Conservation (phyloP, 495 filamentous ascomycete genomes). For the Penicillium crystallinum region DNA sequence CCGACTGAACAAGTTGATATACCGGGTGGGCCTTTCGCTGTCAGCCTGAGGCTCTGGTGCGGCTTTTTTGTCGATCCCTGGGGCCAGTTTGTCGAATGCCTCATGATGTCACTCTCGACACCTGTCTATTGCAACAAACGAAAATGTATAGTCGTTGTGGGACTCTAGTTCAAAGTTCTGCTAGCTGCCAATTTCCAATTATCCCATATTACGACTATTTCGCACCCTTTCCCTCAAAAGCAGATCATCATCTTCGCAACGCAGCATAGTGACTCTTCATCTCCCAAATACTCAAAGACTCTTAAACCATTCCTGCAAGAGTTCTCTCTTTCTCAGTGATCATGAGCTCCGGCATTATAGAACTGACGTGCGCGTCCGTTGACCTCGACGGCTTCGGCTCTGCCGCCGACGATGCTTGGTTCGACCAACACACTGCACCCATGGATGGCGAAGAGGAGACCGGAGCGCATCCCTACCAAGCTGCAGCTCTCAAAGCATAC, state of each 20-base stretch:
- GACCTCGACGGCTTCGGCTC: conserved; percentile 7
- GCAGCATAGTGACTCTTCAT: conserved; percentile 1
- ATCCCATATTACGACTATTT: not conserved
- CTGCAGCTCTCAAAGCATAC: conserved; percentile 7
- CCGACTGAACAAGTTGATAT: no score
- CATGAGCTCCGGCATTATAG: conserved; percentile 1
- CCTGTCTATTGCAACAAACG: not conserved
- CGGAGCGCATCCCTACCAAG: conserved; percentile 3
- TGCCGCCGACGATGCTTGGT: conserved; percentile 1
- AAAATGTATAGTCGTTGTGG: not conserved
- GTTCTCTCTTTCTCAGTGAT: not conserved
- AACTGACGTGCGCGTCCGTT: conserved; percentile 1
- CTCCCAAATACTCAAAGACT: not conserved
- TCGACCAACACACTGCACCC: conserved; percentile 6
- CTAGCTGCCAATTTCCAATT: not conserved
- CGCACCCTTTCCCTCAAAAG: conserved; percentile 4
- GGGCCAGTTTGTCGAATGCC: no score
- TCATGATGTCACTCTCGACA: conserved; percentile 4
- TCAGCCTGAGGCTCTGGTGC: no score
- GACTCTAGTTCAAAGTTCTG: not conserved
- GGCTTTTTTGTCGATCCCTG: no score
- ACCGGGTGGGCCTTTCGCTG: no score
- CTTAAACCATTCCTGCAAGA: not conserved
- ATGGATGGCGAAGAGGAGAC: conserved; percentile 9
- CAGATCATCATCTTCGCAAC: not conserved